These are phyloP conservation scores for Selaginella tamariscina DNA, from an alignment of 75 land plant species.

Conservation along the genomic window DNA sequence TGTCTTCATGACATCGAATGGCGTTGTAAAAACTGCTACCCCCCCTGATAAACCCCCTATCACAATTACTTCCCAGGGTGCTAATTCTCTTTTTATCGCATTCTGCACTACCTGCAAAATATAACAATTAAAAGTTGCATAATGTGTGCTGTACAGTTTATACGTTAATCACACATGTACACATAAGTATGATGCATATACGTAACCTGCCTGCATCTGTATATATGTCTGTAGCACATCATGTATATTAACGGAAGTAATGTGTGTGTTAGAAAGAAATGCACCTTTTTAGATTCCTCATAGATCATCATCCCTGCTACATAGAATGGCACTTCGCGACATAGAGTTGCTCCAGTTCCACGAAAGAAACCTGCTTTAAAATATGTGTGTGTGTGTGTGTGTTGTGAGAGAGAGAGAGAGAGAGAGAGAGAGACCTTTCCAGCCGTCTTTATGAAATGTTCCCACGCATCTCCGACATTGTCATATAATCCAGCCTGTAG, in stretches of 20 bases:
- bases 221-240: no score
- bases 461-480: slow-evolving; percentile 81
- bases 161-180: no score
- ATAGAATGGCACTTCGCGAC: slow-evolving; percentile 93
- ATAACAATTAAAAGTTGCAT: neutral
- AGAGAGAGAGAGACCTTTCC: no score
- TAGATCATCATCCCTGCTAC: slow-evolving; percentile 90
- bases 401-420: no score
- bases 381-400: no score
- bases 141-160: neutral
- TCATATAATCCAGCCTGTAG: slow-evolving; percentile 88
- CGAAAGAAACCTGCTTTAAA: slow-evolving; percentile 82
- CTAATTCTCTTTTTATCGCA: slow-evolving; percentile 60
- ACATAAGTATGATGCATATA: no score
- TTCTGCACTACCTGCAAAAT: slow-evolving; percentile 41
- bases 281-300: slow-evolving; percentile 92
- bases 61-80: slow-evolving; percentile 74
- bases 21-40: slow-evolving; percentile 76
- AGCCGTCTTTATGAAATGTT: neutral
- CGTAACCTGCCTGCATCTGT: no score
- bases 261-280: no score
- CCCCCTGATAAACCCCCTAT: slow-evolving; percentile 95
- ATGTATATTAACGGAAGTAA: no score
- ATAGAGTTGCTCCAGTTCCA: slow-evolving; percentile 92
- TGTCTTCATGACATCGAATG: slow-evolving; percentile 96